phyloP scores from a whole-genome alignment of 306 rosid species.

The Castanea mollissima region DNA sequence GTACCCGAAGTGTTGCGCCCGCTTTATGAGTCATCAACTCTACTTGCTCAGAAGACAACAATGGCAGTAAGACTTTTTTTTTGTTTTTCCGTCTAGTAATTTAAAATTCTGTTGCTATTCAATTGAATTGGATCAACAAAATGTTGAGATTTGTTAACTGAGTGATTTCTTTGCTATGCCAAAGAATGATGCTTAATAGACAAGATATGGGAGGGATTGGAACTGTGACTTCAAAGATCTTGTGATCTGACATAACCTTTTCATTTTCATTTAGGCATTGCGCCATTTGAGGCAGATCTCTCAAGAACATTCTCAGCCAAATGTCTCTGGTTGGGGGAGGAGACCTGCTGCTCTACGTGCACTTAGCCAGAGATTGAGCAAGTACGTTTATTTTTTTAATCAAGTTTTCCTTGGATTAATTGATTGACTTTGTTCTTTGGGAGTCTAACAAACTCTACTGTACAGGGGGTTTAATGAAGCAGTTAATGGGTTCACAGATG shows the following conservation, averaged over 20 bases:
- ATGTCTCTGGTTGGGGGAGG: slow-evolving; percentile 88
- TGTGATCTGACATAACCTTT: slow-evolving; percentile 8
- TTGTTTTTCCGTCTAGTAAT: neutral
- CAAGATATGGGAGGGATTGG: neutral
- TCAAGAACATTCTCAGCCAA: slow-evolving; percentile 95
- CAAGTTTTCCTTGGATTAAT: slow-evolving; percentile 5
- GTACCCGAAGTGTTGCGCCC: slow-evolving; percentile 98
- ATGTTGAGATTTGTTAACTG: neutral
- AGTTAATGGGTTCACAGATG: slow-evolving; percentile 85
- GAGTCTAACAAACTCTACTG: slow-evolving; percentile 4
- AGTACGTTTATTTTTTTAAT: slow-evolving; percentile 38
- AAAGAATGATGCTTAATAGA: too few species aligned
- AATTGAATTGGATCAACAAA: neutral
- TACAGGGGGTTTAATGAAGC: slow-evolving; percentile 98
- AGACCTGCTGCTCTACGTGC: slow-evolving; percentile 89
- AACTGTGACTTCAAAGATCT: slow-evolving; percentile 1
- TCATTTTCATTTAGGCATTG: slow-evolving; percentile 60
- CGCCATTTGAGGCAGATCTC: slow-evolving; percentile 94
- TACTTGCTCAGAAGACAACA: slow-evolving; percentile 89
- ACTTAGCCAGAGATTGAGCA: slow-evolving; percentile 86
- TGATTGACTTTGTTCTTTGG: neutral
- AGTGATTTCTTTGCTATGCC: neutral
- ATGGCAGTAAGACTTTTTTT: slow-evolving; percentile 69
- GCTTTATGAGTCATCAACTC: slow-evolving; percentile 80
- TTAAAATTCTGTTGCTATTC: slow-evolving; percentile 8